Evolutionary conservation across 495 filamentous ascomycete species (phyloP).

Genomic region (Astrothelium macrocarpum): DNA sequence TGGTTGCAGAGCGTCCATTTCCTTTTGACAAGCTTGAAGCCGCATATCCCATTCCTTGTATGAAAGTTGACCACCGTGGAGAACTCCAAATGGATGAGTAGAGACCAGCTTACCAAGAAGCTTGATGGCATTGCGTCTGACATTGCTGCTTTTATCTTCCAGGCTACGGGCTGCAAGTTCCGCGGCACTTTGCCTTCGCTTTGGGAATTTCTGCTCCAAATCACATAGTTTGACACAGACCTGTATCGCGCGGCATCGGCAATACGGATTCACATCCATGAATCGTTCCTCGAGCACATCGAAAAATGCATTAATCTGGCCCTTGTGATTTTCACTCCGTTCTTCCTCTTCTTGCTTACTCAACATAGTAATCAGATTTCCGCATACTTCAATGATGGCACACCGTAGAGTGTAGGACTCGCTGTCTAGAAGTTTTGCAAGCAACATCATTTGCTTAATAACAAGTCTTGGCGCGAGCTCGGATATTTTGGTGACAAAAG

Average conservation of each 20-base stretch:
- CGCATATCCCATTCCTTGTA: conserved; percentile 75
- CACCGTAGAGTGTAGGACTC: conserved; percentile 94
- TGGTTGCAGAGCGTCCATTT: conserved; percentile 72
- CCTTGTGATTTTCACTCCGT: conserved; percentile 78
- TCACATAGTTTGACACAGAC: conserved; percentile 88
- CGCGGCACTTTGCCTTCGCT: conserved; percentile 75
- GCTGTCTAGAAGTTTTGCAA: conserved; percentile 89
- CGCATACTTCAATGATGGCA: conserved; percentile 93
- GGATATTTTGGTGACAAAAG: conserved; percentile 91
- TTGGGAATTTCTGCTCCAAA: conserved; percentile 87
- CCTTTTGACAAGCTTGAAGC: conserved; percentile 67
- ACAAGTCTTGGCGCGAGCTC: conserved; percentile 85
- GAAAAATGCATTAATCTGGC: conserved; percentile 91
- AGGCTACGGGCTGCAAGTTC: conserved; percentile 79
- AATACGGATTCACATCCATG: conserved; percentile 94
- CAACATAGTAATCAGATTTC: conserved; percentile 87
- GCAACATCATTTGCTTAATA: conserved; percentile 90
- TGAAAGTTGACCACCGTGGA: conserved; percentile 81
- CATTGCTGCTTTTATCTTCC: conserved; percentile 97
- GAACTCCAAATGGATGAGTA: conserved; percentile 84
- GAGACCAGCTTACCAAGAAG: conserved; percentile 76
- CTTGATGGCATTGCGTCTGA: conserved; percentile 90
- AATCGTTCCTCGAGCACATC: conserved; percentile 94
- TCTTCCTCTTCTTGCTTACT: conserved; percentile 71
- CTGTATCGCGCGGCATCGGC: conserved; percentile 82